Evolutionary conservation across 345 rosid species (phyloP).

Genomic region (Hypericum perforatum): DNA sequence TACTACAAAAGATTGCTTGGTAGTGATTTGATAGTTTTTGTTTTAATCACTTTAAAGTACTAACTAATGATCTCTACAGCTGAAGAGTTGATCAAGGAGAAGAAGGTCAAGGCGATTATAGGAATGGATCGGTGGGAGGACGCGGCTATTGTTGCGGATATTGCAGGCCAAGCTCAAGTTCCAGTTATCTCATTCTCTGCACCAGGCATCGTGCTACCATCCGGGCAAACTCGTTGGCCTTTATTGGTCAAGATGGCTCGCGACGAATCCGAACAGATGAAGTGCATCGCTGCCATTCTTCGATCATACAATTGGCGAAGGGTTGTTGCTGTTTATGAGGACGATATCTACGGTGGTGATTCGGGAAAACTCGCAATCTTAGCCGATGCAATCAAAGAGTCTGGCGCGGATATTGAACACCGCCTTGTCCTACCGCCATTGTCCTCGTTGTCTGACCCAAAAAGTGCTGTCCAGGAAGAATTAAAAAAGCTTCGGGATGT

Average conservation of each 20-base stretch:
- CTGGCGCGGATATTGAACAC: conserved; percentile 10
- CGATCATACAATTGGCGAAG: conserved; percentile 19
- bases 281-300: conserved; percentile 20
- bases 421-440: not conserved
- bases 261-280: conserved; percentile 14
- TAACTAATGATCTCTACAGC: not conserved
- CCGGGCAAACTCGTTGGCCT: conserved; percentile 17
- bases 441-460: not conserved
- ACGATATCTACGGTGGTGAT: conserved; percentile 9
- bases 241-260: conserved; percentile 18
- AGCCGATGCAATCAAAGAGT: conserved; percentile 10
- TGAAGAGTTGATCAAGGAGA: conserved; percentile 6
- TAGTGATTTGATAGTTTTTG: too few species aligned
- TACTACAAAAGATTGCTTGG: too few species aligned
- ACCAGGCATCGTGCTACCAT: conserved; percentile 5
- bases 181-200: conserved; percentile 20
- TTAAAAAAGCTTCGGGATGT: conserved; percentile 9
- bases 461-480: not conserved
- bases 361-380: conserved; percentile 9
- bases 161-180: conserved; percentile 6
- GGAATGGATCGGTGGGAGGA: conserved; percentile 28
- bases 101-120: conserved; percentile 16
- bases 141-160: conserved; percentile 11
- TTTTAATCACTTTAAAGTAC: too few species aligned
- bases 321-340: conserved; percentile 12